These are phyloP conservation scores for Chalaropsis thielavioides DNA, from an alignment of 2,329 filamentous ascomycete species.

Conservation along the genomic window DNA sequence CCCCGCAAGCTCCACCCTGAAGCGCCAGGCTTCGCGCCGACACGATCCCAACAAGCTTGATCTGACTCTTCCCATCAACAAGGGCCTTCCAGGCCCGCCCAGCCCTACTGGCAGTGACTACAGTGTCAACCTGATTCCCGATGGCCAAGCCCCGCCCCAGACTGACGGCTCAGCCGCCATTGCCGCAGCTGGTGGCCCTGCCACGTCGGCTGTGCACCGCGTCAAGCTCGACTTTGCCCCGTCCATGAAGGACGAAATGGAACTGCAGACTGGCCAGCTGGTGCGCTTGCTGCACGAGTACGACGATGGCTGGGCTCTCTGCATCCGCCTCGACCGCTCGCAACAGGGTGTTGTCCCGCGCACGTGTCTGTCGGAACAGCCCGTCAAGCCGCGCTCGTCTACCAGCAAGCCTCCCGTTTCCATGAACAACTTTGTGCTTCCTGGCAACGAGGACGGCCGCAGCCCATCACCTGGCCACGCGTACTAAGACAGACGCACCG, in stretches of 20 bases:
- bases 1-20: conserved; percentile 23
- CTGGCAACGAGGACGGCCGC: neutral
- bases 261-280: conserved; percentile 64
- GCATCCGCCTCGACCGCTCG: conserved; percentile 76
- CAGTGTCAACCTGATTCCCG: conserved; percentile 40
- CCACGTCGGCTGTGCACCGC: conserved; percentile 59
- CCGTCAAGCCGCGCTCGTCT: conserved; percentile 66
- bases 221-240: conserved; percentile 91
- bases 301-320: conserved; percentile 96
- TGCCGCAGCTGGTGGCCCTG: conserved; percentile 46
- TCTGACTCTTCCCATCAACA: conserved; percentile 33
- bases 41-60: conserved; percentile 38
- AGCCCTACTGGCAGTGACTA: conserved; percentile 52
- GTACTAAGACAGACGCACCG: neutral
- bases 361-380: conserved; percentile 81
- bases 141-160: conserved; percentile 32
- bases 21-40: conserved; percentile 43
- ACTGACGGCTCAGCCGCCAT: conserved; percentile 44
- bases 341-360: conserved; percentile 86
- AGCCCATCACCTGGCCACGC: conserved; percentile 9
- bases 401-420: conserved; percentile 24
- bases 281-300: conserved; percentile 89
- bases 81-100: conserved; percentile 28
- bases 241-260: conserved; percentile 83
- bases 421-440: conserved; percentile 11